A percentile compares a stretch with the other conserved stretches of the same genome.
phyloP scores from a whole-genome alignment of 2,329 filamentous ascomycete species.

The Lecanicillium sp. region DNA sequence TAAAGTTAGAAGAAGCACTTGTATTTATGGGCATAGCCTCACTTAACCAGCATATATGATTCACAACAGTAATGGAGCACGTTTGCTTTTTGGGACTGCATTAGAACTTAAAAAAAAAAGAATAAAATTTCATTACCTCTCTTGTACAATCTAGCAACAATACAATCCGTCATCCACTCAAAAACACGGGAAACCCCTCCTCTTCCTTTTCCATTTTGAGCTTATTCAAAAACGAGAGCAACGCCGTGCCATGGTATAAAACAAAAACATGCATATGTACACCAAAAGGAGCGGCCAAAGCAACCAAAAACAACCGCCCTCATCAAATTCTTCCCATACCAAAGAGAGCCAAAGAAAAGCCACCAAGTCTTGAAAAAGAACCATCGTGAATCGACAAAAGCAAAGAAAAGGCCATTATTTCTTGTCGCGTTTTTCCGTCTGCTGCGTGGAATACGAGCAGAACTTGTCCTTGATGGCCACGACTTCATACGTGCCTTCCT shows the following conservation, averaged over 20 bases:
- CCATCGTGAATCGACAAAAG: background rate
- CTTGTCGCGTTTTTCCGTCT: constrained; percentile 45
- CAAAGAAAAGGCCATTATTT: constrained; percentile 21
- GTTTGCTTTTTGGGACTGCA: no score
- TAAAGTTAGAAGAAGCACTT: background rate
- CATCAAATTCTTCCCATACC: background rate
- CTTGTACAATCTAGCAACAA: background rate
- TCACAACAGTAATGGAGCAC: no score
- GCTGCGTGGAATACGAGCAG: constrained; percentile 79
- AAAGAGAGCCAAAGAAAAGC: background rate
- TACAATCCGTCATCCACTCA: constrained; percentile 9
- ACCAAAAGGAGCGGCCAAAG: background rate
- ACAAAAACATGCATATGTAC: constrained; percentile 14
- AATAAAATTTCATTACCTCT: background rate
- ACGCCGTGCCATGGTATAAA: constrained; percentile 35
- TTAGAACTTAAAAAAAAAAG: background rate
- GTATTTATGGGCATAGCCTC: no score
- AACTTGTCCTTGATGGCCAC: constrained; percentile 91
- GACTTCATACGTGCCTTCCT: constrained; percentile 97
- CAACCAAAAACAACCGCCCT: background rate
- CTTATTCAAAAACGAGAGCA: constrained; percentile 16
- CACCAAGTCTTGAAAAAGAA: background rate
- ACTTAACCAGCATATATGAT: background rate
- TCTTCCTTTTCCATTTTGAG: constrained; percentile 8
- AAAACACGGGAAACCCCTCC: constrained; percentile 4